Evolutionary conservation across 768 basidiomycete genomes (phyloP), one percentile per base, ranked within the genome.

Genomic region (Coprinopsis strossmayeri): DNA sequence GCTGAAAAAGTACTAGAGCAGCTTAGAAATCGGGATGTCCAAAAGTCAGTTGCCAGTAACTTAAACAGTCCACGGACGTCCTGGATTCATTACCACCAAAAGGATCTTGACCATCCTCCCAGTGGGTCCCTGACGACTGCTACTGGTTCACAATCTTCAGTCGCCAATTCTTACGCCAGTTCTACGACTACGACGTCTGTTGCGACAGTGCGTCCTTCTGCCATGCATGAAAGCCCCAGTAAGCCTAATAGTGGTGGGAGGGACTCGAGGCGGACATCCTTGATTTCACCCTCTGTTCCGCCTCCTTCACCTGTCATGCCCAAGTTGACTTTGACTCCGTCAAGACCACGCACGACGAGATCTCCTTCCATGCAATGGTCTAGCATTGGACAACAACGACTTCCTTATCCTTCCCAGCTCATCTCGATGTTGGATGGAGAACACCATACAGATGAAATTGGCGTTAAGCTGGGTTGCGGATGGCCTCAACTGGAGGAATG

Each of bases 381-480:
- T 61, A 51, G 66, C 65, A 55, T 56, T 32, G 15, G n/a, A n/a
- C 24, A 50, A 12, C 40, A 30, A 28, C 21, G 34, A 12, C 13
- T 25, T 26, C 20, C 44, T 21, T 12, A 21, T 3, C 34, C 65
- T 5, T 67, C 70, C 3, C 78, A 79, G 11, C 56, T 93, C 21
- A 57, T 74, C 23, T 53, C 70, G 2, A 62, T 90, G 50, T 71
- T 98, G 11, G 85, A 98, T 58, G 96, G 95, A 7, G 87, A 84
- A 48, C 93, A 92, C 62, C 87, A 93, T 63, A 85, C 90, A 1
- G 95, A 98, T 60, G 94, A 97, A 66, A 67, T 98, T 37, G 84
- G 87, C 39, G 81, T 87, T 21, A 76, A 63, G 52, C 95, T 94
- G 57, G 82, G 89, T 54, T 81, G 84, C 26, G 84, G 87, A 0